phyloP scores from a whole-genome alignment of 176 grass and related monocot genomes.

The Aechmea fasciata region DNA sequence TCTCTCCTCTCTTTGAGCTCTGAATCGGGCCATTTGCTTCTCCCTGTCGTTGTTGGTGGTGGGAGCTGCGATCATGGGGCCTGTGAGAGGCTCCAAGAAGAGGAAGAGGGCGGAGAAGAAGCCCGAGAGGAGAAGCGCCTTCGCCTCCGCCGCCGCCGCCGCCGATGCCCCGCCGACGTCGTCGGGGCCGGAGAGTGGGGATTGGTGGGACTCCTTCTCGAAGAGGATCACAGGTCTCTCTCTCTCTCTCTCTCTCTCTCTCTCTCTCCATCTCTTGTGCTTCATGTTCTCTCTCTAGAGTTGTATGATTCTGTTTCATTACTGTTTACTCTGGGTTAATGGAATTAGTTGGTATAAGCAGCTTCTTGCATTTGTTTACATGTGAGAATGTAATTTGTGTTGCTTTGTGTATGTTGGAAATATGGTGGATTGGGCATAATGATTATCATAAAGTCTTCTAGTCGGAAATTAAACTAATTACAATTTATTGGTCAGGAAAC shows the following conservation, averaged over 20 bases:
- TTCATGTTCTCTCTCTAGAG: not conserved
- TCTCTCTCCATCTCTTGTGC: not conserved
- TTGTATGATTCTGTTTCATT: not conserved
- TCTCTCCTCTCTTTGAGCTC: not conserved
- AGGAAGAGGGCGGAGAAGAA: constrained; percentile 17
- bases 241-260: not conserved
- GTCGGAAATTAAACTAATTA: not conserved
- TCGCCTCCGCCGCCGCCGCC: not conserved
- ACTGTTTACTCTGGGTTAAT: not conserved
- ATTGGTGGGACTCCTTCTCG: constrained; percentile 13
- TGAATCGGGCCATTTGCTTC: not conserved
- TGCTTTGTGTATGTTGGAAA: not conserved
- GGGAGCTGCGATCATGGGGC: constrained; percentile 6
- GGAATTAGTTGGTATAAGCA: not conserved
- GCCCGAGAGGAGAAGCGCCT: not conserved
- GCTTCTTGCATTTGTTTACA: not conserved
- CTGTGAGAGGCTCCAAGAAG: constrained; percentile 7
- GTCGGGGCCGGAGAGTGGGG: not conserved
- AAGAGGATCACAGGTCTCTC: constrained; percentile 9
- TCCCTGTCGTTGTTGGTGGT: not conserved
- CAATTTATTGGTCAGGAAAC: not conserved
- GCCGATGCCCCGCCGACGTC: not conserved
- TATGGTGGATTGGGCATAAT: not conserved
- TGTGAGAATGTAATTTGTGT: not conserved
- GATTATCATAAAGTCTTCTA: not conserved